phyloP scores from a whole-genome alignment of 202 grass and related monocot species.

The Zizania palustris region DNA sequence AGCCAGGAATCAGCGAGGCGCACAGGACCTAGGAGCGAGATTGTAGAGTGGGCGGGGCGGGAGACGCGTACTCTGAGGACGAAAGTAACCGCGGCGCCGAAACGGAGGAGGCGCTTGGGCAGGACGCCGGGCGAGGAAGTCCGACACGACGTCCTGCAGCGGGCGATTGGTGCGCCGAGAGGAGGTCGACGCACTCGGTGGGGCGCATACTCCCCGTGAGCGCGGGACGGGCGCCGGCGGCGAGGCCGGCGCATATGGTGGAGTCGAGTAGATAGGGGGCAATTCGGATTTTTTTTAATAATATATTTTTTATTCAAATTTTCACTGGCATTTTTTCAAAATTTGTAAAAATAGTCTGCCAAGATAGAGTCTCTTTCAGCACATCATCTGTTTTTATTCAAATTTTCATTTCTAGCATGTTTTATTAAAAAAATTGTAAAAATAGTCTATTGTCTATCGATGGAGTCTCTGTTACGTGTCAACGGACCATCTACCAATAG shows the following conservation, averaged over 20 bases:
- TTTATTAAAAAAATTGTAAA: too few relatives aligned
- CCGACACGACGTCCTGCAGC: slow-evolving; percentile 67
- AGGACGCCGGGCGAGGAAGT: slow-evolving; percentile 64
- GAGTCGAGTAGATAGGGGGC: too few relatives aligned
- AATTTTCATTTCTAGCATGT: too few relatives aligned
- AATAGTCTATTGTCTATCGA: too few relatives aligned
- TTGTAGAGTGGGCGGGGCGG: neutral
- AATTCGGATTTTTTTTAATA: too few relatives aligned
- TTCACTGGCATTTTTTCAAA: too few relatives aligned
- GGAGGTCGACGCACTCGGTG: slow-evolving; percentile 58
- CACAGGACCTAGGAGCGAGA: neutral
- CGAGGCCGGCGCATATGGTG: slow-evolving; percentile 4
- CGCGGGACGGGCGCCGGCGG: neutral
- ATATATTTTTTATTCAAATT: too few relatives aligned
- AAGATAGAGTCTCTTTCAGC: too few relatives aligned
- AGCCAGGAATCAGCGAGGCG: slow-evolving; percentile 21
- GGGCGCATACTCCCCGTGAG: slow-evolving; percentile 39
- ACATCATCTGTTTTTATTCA: too few relatives aligned
- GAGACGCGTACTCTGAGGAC: slow-evolving; percentile 57
- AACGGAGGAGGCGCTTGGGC: slow-evolving; percentile 64
- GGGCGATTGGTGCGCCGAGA: slow-evolving; percentile 54
- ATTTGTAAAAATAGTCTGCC: too few relatives aligned
- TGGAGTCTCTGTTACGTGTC: too few relatives aligned
- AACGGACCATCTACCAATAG: too few relatives aligned
- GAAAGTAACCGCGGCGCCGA: slow-evolving; percentile 55